Evolutionary conservation across 2,329 filamentous ascomycete species (phyloP), one percentile per base, ranked within the genome.

Genomic region (Diplodia seriata): DNA sequence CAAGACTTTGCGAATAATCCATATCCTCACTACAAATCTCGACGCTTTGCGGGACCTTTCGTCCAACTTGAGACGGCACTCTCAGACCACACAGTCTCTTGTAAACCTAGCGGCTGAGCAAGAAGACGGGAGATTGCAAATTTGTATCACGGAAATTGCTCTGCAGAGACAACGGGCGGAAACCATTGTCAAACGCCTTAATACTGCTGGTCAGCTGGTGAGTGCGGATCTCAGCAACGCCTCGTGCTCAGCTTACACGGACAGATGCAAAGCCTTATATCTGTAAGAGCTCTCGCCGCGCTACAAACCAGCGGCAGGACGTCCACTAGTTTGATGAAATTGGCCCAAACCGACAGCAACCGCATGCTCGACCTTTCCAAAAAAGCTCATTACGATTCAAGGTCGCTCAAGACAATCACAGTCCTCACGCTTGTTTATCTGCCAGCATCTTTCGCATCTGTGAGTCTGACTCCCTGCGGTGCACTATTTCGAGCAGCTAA

Each of bases 351-450:
- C 7, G 69, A 70, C 59, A 70, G 50, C 47, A 68, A 68, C 43
- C 66, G 63, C 14, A 70, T 70, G 69, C 40, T 70, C 29, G 57
- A 66, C 26, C 65, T 70, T 15, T 69, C 70, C 7, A 66, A 56
- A 26, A 71, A 71, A 54, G 66, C 64, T 4, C 67, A 68, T 23
- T 62, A 59, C 23, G 68, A 71, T 49, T 64, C 70, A 9, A 26
- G 62, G 20, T 70, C 67, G 7, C 40, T 71, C n/a, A 71, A 71
- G 43, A 71, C 69, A 31, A 68, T 71, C 15, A 70, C 70, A 26
- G 65, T 68, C 15, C 55, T 71, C 23, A 71, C 70, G 4, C 68
- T 68, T 5, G 40, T 71, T 5, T 71, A 70, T 57, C 55, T 71
- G 49, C 70, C 70, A 18, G 68, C 70, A 2, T 69, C 70, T 18